phyloP scores from a whole-genome alignment of 1,139 yeast genomes.

The Scheffersomyces stambukii region DNA sequence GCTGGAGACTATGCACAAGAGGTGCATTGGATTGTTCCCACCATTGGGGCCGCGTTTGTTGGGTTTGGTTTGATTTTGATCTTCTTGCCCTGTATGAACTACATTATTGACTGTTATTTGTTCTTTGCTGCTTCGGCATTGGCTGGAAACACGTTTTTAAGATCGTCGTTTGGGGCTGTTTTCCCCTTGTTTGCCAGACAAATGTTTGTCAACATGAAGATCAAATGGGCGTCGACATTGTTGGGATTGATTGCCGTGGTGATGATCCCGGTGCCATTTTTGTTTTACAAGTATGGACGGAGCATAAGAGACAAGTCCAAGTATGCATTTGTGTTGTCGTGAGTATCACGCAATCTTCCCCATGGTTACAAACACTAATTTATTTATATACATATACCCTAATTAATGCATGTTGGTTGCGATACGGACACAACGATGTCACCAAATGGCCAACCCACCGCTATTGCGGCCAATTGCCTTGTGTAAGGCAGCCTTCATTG shows the following conservation, averaged over 20 bases:
- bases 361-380: too few relatives aligned
- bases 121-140: constrained; percentile 84
- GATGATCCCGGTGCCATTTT: constrained; percentile 68
- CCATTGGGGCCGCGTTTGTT: constrained; percentile 64
- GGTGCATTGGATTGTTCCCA: constrained; percentile 82
- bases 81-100: constrained; percentile 74
- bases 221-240: constrained; percentile 80
- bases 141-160: constrained; percentile 78
- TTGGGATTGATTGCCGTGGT: constrained; percentile 63
- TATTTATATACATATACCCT: too few relatives aligned
- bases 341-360: too few relatives aligned
- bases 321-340: constrained; percentile 45
- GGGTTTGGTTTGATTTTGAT: constrained; percentile 76
- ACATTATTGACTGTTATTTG: constrained; percentile 75
- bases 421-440: too few relatives aligned
- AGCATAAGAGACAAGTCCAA: constrained; percentile 57
- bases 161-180: constrained; percentile 55
- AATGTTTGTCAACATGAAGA: constrained; percentile 73
- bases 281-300: constrained; percentile 65
- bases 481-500: too few relatives aligned
- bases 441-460: too few relatives aligned
- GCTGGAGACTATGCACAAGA: constrained; percentile 64
- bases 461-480: too few relatives aligned
- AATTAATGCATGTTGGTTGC: too few relatives aligned
- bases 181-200: constrained; percentile 51